These are phyloP conservation scores for Protomyces pachydermus DNA, from an alignment of 1,139 yeast species.

Conservation along the genomic window DNA sequence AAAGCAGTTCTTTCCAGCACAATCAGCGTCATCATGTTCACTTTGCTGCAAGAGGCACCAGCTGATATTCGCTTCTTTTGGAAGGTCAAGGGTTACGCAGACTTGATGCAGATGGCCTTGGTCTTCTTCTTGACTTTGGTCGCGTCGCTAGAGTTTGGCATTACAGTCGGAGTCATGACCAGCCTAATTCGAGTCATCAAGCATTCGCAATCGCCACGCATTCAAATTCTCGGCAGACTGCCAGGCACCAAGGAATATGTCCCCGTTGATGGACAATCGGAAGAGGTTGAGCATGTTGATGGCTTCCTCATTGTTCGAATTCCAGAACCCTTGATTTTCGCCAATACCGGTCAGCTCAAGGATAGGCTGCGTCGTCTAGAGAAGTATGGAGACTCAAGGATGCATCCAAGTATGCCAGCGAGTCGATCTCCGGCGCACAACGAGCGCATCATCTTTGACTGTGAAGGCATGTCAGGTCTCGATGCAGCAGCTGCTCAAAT, in stretches of 20 bases:
- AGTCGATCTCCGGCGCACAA: slow-evolving; percentile 24
- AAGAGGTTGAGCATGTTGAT: slow-evolving; percentile 63
- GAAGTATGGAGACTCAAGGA: slow-evolving; percentile 71
- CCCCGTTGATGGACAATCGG: slow-evolving; percentile 36
- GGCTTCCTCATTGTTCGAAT: slow-evolving; percentile 82
- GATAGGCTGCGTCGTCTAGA: slow-evolving; percentile 72
- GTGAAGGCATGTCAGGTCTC: slow-evolving; percentile 21
- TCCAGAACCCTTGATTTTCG: slow-evolving; percentile 90
- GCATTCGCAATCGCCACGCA: slow-evolving; percentile 81
- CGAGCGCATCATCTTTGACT: slow-evolving; percentile 20
- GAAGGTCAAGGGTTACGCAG: slow-evolving; percentile 69
- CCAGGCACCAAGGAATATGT: slow-evolving; percentile 61
- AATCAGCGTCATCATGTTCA: slow-evolving; percentile 71
- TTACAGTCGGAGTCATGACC: slow-evolving; percentile 74
- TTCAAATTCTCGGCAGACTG: slow-evolving; percentile 78
- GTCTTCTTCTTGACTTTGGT: slow-evolving; percentile 69
- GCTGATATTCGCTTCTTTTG: slow-evolving; percentile 69
- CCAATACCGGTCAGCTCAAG: slow-evolving; percentile 79
- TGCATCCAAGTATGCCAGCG: slow-evolving; percentile 54
- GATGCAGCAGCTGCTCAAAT: slow-evolving; percentile 26
- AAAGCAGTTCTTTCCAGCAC: slow-evolving; percentile 75
- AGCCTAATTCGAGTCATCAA: slow-evolving; percentile 75
- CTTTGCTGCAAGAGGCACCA: slow-evolving; percentile 82
- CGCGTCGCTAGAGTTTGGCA: slow-evolving; percentile 85
- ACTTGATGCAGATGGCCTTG: slow-evolving; percentile 64